Evolutionary conservation across 352 stramenopile species (phyloP).

Genomic region (Peronospora belbahrii): DNA sequence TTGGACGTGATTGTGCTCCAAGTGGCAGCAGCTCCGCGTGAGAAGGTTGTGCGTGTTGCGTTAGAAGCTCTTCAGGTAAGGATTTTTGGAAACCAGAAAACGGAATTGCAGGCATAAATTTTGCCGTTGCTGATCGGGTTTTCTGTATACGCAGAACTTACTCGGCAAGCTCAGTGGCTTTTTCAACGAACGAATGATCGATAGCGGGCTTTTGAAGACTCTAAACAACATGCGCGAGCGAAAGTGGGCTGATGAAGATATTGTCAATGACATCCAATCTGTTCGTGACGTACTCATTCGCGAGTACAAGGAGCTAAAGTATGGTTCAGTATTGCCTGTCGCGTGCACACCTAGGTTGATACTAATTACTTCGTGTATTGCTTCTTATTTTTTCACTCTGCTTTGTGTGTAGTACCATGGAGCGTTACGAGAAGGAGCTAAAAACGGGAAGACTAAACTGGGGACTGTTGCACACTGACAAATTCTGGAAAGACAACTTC

Average conservation of each 20-base stretch:
- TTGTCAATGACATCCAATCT: constrained; percentile 74
- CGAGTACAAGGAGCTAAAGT: constrained; percentile 88
- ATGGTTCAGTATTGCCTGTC: constrained; percentile 7
- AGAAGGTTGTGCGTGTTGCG: constrained; percentile 95
- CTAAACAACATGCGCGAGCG: constrained; percentile 89
- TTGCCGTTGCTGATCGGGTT: background rate
- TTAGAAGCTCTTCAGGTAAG: constrained; percentile 86
- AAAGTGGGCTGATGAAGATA: constrained; percentile 95
- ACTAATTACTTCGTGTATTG: background rate
- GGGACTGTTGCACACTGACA: constrained; percentile 95
- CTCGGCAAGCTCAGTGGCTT: constrained; percentile 70
- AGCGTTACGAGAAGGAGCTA: constrained; percentile 95
- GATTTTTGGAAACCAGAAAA: background rate
- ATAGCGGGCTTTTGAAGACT: constrained; percentile 91
- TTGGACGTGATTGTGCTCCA: constrained; percentile 72
- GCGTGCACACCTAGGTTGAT: background rate
- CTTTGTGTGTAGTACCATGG: constrained; percentile 79
- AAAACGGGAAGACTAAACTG: constrained; percentile 92
- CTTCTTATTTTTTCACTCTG: background rate
- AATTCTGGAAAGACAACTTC: constrained; percentile 98
- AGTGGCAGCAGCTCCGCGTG: constrained; percentile 89
- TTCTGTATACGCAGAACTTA: constrained; percentile 44
- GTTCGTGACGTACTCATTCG: constrained; percentile 76
- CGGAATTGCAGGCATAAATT: background rate
- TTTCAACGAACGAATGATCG: constrained; percentile 94